Evolutionary conservation across 73 alveolate species (phyloP).

Genomic region (Paramecium pentaurelia): DNA sequence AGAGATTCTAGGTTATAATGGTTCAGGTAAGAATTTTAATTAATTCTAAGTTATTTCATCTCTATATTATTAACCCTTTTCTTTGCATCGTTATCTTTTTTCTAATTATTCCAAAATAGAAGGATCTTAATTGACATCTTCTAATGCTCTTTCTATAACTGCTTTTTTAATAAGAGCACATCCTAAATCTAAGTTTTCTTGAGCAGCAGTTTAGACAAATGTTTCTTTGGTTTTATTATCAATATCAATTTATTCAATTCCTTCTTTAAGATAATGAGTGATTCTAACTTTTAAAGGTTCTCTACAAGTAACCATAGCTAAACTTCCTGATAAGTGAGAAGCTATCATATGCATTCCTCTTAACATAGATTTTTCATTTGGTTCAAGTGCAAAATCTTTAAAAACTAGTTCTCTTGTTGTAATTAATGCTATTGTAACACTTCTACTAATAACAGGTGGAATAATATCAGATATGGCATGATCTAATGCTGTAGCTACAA

Average conservation of each 20-base stretch:
- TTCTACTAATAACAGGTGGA: slow-evolving; percentile 96
- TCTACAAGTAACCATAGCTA: slow-evolving; percentile 97
- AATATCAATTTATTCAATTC: neutral
- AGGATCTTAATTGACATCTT: slow-evolving; percentile 86
- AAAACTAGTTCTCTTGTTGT: slow-evolving; percentile 96
- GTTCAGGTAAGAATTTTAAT: slow-evolving; percentile 80
- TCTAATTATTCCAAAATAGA: slow-evolving; percentile 81
- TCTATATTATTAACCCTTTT: slow-evolving; percentile 60
- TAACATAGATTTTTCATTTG: slow-evolving; percentile 82
- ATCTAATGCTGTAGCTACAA: slow-evolving; percentile 84
- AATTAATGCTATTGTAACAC: slow-evolving; percentile 95
- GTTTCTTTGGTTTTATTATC: slow-evolving; percentile 7
- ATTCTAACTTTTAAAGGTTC: slow-evolving; percentile 92
- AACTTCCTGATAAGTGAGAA: slow-evolving; percentile 89
- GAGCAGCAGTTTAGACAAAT: slow-evolving; percentile 44
- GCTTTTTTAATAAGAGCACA: slow-evolving; percentile 85
- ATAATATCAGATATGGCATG: slow-evolving; percentile 88
- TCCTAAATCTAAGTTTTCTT: slow-evolving; percentile 89
- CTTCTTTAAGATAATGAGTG: slow-evolving; percentile 77
- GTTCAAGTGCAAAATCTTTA: slow-evolving; percentile 94
- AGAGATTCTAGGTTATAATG: slow-evolving; percentile 75
- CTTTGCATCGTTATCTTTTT: slow-evolving; percentile 73
- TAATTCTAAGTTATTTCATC: slow-evolving; percentile 66
- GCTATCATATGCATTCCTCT: slow-evolving; percentile 90
- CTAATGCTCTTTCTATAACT: slow-evolving; percentile 91